Percentiles rank a stretch among this genome's conserved stretches.
These are phyloP conservation scores for Myrica gale DNA, from an alignment of 306 rosid genomes.

Conservation along the genomic window DNA sequence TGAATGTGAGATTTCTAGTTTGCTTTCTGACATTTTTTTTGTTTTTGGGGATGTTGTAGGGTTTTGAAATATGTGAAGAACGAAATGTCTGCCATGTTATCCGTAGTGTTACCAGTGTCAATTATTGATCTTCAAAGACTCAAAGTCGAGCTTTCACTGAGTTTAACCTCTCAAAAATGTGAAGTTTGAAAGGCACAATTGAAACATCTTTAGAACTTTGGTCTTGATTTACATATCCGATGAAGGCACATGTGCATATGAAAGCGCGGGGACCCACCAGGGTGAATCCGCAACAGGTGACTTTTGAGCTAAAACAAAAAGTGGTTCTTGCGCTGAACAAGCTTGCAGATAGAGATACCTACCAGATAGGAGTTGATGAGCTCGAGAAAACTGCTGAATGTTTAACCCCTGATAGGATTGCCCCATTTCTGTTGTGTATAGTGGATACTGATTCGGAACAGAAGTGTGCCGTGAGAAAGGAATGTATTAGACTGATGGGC, in stretches of 20 bases:
- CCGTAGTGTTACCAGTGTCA: not conserved
- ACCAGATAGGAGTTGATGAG: slow-evolving; percentile 62
- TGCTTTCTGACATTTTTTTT: not conserved
- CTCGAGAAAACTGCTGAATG: slow-evolving; percentile 49
- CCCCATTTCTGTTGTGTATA: slow-evolving; percentile 63
- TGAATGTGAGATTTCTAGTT: not conserved
- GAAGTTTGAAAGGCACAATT: slow-evolving; percentile 3
- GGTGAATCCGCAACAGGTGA: slow-evolving; percentile 39
- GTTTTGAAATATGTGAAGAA: not conserved
- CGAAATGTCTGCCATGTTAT: not conserved
- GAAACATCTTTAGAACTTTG: not conserved
- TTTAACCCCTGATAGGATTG: slow-evolving; percentile 54
- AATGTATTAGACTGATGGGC: slow-evolving; percentile 59
- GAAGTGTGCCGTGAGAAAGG: slow-evolving; percentile 57
- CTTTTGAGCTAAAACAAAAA: slow-evolving; percentile 58
- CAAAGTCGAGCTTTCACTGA: not conserved
- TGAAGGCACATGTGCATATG: slow-evolving; percentile 39
- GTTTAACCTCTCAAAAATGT: not conserved
- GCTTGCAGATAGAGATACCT: slow-evolving; percentile 79
- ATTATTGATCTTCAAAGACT: not conserved
- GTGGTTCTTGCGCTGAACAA: slow-evolving; percentile 59
- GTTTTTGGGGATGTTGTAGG: not conserved
- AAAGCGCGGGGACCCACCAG: slow-evolving; percentile 41
- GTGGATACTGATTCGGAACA: slow-evolving; percentile 66
- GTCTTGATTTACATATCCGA: slow-evolving; percentile 26